phyloP scores from a whole-genome alignment of 495 filamentous ascomycete species.

The Aspergillus carlsbadensis region DNA sequence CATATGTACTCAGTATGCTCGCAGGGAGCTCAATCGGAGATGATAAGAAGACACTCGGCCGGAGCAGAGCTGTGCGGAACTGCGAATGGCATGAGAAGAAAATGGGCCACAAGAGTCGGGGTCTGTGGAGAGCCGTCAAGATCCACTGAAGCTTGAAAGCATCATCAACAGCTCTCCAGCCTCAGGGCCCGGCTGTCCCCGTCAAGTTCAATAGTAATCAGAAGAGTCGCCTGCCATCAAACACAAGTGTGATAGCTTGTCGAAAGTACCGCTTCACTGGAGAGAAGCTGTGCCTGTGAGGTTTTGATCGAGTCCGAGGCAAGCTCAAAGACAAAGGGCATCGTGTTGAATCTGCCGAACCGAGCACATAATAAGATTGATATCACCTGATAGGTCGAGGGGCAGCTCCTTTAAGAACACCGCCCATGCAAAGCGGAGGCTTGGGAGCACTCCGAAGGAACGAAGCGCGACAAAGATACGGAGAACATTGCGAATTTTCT shows the following conservation, averaged over 20 bases:
- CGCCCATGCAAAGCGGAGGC: background rate
- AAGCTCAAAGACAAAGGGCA: background rate
- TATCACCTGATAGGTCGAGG: background rate
- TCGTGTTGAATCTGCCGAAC: background rate
- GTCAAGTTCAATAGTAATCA: background rate
- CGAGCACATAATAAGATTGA: background rate
- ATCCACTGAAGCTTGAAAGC: background rate
- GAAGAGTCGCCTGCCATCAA: background rate
- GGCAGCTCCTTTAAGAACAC: too few relatives aligned
- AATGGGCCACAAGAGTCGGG: background rate
- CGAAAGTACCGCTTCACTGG: slow-evolving; percentile 4
- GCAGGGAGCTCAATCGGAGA: too few relatives aligned
- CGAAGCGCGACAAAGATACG: background rate
- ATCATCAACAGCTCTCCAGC: background rate
- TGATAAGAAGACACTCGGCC: too few relatives aligned
- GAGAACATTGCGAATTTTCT: background rate
- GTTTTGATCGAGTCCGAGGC: background rate
- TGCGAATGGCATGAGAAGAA: background rate
- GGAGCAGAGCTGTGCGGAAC: background rate
- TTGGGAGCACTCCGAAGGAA: background rate
- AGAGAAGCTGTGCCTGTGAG: background rate
- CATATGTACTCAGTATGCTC: too few relatives aligned
- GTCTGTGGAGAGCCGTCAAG: background rate
- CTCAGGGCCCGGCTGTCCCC: background rate
- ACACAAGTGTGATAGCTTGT: background rate